Evolutionary conservation across 169 alveolate species (phyloP).

Genomic region (Plasmodium malariae): DNA sequence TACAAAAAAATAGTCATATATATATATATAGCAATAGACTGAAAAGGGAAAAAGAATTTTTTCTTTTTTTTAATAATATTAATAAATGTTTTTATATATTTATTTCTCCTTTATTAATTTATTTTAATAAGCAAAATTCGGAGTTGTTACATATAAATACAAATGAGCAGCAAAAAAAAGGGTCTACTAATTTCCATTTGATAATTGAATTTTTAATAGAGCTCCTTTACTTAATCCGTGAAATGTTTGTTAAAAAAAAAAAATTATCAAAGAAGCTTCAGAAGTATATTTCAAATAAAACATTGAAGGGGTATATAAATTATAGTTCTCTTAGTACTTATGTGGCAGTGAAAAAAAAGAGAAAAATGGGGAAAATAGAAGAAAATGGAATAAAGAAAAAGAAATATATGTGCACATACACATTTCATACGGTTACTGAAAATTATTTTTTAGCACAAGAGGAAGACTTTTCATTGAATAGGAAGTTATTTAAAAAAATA

Average conservation of each 20-base stretch:
- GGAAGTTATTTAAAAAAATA: constrained; percentile 31
- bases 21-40: constrained; percentile 14
- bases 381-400: neutral
- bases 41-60: constrained; percentile 24
- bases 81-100: constrained; percentile 49
- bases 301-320: constrained; percentile 27
- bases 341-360: neutral
- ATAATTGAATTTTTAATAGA: constrained; percentile 14
- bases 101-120: constrained; percentile 19
- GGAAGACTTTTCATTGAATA: neutral
- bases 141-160: neutral
- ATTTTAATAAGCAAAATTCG: constrained; percentile 19
- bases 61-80: constrained; percentile 31
- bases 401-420: constrained; percentile 8
- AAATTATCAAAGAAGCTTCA: constrained; percentile 14
- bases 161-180: neutral
- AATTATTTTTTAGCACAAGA: constrained; percentile 35
- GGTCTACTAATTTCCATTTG: neutral
- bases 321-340: neutral
- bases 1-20: neutral
- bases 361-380: neutral
- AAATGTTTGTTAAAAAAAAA: constrained; percentile 20
- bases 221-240: constrained; percentile 20
- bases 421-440: constrained; percentile 18
- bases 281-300: constrained; percentile 33